Conservation (phyloP, 345 rosid genomes). For the Dimocarpus longan region DNA sequence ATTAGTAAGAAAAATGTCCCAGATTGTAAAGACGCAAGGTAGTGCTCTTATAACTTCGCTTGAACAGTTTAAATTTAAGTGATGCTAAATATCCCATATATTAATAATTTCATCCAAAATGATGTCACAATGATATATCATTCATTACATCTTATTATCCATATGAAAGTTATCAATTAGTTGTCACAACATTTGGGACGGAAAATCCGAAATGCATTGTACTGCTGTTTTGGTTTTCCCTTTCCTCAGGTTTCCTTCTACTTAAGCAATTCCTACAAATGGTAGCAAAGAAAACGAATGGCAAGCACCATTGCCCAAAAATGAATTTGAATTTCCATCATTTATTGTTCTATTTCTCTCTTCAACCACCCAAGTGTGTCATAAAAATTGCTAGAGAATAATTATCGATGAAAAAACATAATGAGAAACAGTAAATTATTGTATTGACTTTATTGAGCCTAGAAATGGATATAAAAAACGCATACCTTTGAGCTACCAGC, state of each 20-base stretch:
- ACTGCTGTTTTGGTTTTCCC: background rate
- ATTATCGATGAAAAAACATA: background rate
- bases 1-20: background rate
- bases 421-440: background rate
- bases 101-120: background rate
- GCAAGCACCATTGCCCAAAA: background rate
- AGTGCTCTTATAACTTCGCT: background rate
- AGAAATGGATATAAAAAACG: background rate
- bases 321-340: background rate
- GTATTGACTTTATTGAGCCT: background rate
- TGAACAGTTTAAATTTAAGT: background rate
- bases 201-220: background rate
- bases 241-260: background rate
- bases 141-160: background rate
- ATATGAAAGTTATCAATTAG: background rate
- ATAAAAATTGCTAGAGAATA: background rate
- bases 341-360: background rate
- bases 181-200: background rate
- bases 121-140: background rate
- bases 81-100: background rate
- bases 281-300: background rate
- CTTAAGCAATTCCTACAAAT: background rate
- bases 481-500: slow-evolving; percentile 62
- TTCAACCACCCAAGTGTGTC: background rate
- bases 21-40: background rate